Evolutionary conservation across 108 stramenopile species (phyloP).

Genomic region (Nannochloropsis oceanica): DNA sequence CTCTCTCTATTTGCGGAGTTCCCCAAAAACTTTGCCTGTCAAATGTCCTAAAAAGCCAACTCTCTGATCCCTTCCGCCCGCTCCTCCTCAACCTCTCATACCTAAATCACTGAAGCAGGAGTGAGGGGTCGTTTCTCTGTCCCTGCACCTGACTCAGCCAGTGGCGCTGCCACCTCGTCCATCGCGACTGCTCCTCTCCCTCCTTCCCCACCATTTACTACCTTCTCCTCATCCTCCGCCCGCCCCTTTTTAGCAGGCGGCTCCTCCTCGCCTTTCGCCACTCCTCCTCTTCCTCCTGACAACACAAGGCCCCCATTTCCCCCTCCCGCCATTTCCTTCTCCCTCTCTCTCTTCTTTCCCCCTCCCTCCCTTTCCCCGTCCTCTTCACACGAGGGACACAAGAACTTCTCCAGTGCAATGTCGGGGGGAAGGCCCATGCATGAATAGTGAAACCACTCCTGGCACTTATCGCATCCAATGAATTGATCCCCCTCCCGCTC

Average conservation of each 20-base stretch:
- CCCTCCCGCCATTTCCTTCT: neutral
- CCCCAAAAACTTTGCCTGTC: no score
- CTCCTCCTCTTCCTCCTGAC: neutral
- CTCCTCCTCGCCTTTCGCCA: neutral
- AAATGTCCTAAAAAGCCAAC: no score
- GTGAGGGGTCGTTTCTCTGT: neutral
- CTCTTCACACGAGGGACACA: neutral
- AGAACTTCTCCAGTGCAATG: neutral
- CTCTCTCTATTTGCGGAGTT: no score
- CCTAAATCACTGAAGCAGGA: no score
- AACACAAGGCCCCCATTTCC: neutral
- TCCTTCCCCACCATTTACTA: neutral
- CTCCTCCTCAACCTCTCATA: no score
- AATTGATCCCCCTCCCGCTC: neutral
- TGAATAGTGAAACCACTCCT: neutral
- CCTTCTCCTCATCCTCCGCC: neutral
- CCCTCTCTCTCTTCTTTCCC: neutral
- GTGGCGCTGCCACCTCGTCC: neutral
- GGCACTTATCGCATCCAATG: neutral
- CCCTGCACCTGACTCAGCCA: neutral
- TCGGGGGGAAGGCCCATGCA: neutral
- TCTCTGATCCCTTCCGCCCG: no score
- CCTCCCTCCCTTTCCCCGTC: neutral
- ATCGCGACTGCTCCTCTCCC: neutral
- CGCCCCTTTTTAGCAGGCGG: neutral